These are phyloP conservation scores for Aspergillus wentii DNA, from an alignment of 495 filamentous ascomycete genomes.

Conservation along the genomic window DNA sequence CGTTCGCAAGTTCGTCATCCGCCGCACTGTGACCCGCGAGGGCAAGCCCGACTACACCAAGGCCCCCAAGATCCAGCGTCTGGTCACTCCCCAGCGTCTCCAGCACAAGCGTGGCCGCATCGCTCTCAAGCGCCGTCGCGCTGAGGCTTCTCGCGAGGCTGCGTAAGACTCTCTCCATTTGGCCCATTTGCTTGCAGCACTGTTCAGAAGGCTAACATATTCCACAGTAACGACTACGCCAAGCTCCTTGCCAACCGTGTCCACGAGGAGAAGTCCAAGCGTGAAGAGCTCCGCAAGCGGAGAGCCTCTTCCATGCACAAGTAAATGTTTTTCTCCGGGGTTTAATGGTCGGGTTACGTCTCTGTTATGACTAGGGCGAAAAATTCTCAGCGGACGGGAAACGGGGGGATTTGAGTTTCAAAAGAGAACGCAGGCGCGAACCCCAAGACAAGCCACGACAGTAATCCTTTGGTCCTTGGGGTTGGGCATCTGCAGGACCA, in stretches of 20 bases:
- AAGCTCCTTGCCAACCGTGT: constrained; percentile 92
- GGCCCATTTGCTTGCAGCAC: not conserved
- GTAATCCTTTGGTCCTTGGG: no score
- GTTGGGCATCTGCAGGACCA: not conserved
- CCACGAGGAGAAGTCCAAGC: constrained; percentile 85
- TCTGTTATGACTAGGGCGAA: constrained; percentile 23
- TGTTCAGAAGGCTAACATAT: constrained; percentile 9
- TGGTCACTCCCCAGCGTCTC: constrained; percentile 98
- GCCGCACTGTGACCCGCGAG: constrained; percentile 95
- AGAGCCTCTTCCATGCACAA: constrained; percentile 94
- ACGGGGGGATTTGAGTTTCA: constrained; percentile 12
- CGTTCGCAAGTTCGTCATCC: constrained; percentile 99
- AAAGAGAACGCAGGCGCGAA: no score
- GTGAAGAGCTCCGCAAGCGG: constrained; percentile 89
- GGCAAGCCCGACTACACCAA: constrained; percentile 98
- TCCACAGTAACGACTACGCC: constrained; percentile 74
- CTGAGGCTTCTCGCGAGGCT: constrained; percentile 95
- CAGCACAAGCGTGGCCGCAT: constrained; percentile 98
- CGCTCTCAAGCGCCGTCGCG: constrained; percentile 93
- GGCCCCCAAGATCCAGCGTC: constrained; percentile 97
- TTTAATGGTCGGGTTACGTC: constrained; percentile 35
- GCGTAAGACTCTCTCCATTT: constrained; percentile 72
- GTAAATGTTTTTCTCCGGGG: constrained; percentile 50
- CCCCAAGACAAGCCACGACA: no score
- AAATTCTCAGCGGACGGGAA: constrained; percentile 19